phyloP scores from a whole-genome alignment of 2,329 filamentous ascomycete genomes.

The Celoporthe dispersa region DNA sequence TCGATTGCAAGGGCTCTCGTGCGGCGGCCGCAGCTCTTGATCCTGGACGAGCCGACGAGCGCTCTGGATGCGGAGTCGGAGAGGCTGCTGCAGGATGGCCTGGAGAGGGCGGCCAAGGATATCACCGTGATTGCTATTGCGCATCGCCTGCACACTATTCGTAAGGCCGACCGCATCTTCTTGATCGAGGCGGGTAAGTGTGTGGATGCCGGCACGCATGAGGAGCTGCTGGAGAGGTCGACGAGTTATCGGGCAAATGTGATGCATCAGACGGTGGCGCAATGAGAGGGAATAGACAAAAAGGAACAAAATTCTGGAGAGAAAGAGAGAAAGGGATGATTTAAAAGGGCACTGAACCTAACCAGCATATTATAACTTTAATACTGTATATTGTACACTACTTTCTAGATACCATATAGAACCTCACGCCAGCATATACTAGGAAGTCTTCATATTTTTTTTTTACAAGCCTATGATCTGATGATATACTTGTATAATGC shows the following conservation, averaged over 20 bases:
- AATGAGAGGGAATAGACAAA: neutral
- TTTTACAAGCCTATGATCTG: too few relatives aligned
- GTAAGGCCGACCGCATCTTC: constrained; percentile 49
- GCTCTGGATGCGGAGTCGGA: constrained; percentile 68
- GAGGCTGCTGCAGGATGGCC: constrained; percentile 58
- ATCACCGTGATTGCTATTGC: constrained; percentile 50
- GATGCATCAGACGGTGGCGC: constrained; percentile 39
- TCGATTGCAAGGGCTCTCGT: constrained; percentile 71
- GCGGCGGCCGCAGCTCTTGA: constrained; percentile 64
- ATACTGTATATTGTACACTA: neutral
- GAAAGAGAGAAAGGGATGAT: neutral
- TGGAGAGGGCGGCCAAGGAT: constrained; percentile 51
- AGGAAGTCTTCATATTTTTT: too few relatives aligned
- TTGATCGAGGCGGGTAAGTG: constrained; percentile 46
- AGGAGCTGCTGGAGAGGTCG: constrained; percentile 36
- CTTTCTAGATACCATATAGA: neutral
- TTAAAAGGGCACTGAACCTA: neutral
- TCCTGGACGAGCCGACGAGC: constrained; percentile 73
- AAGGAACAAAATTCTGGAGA: neutral
- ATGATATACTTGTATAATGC: too few relatives aligned
- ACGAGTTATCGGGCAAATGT: constrained; percentile 39
- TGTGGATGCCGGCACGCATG: constrained; percentile 42
- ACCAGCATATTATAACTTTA: neutral
- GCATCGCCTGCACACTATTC: constrained; percentile 49
- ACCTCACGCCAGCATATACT: too few relatives aligned